Base-by-base conservation (phyloP, 164 flowering plant species). In the Brasenia schreberi region DNA sequence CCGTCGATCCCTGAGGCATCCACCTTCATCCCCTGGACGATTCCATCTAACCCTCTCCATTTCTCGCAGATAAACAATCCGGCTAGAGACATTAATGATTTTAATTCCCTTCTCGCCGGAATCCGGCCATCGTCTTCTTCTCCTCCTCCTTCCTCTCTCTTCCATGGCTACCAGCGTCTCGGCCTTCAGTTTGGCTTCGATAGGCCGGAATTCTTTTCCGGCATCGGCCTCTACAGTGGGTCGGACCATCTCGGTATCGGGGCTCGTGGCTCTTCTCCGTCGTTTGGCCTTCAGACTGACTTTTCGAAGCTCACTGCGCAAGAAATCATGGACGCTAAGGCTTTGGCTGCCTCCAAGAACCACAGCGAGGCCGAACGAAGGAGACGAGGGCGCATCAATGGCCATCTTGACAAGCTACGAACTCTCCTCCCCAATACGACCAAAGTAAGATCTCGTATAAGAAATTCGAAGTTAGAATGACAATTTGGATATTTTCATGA, bases 281-380 rank as follows among this genome's bases (percentile, higher is more conserved):
- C 88, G 17, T 84, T 88, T 63, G 86, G 84, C 7, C 77, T 84
- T 27, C 94, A 89, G 64, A 76, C 82, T 14, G 96, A 91, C 77
- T 59, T 89, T 64, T 85, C 87, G 16, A 85, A 84, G 72, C 80
- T 94, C 90, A 84, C 86, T 6, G 90, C 99, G 43, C 97, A 92
- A 71, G 99, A 95, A 66, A 89, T 95, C 63, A 87, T 95, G 97
- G 97, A 94, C 65, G 99, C 99, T 4, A 94, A 94, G 70, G 99
- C 97, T 10, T 80, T 91, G 0, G 99, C 99, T 1, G 99, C 99
- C 42, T 95, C 99, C 1, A 92, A 89, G 75, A 95, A 97, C 73
- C 99, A 95, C 65, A 95, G 97, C 67, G 99, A 95, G 74, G 99
- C 99, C 65, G 97, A 95, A 71, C 80, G 97, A 68, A 73, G 96